Base-by-base conservation (phyloP, 768 basidiomycete genomes). In the Boletus rubroflammeus region DNA sequence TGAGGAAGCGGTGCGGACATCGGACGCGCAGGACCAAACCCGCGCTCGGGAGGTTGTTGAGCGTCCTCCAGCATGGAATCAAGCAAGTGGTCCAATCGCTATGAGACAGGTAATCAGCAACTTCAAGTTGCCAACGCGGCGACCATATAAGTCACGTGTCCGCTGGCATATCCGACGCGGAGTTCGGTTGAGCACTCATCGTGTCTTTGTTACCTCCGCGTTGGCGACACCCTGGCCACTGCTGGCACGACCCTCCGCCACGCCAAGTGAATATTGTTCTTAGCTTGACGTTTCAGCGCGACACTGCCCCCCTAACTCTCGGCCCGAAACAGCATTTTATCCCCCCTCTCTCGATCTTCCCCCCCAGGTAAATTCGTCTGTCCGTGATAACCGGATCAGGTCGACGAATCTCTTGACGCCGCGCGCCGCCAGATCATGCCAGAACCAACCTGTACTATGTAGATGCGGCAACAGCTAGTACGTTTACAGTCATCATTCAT, bases 141-240 rank as follows among this genome's bases (percentile, higher is more conserved):
- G n/a, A n/a, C n/a, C n/a, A 10, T 25, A 29, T 6, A 44, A 40
- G 51, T 62, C 57, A 59, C 53, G 57, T 59, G 61, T 28, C 19
- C 11, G n/a, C 25, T 15, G 34, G 35, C 26, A n/a, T 31, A 4
- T 19, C 38, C 10, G 23, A 15, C 23, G 14, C 14, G 23, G 41
- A 9, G 8, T n/a, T 38, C 9, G 17, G 36, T 3, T 38, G n/a
- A 35, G 6, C 6, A 28, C 34, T 9, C 25, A 4, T 26, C 32
- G 19, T 41, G 6, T 26, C 34, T 21, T 13, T 15, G 11, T 34
- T 6, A 32, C 26, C 32, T 42, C 25, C 31, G 14, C 9, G 25
- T 29, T 34, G 32, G 32, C 34, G 9, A 29, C 17, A 49, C 15
- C 6, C 29, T 9, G 10, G 29, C 10, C 31, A 32, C 13, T n/a